A percentile compares a stretch with the other conserved stretches of the same genome.
phyloP scores from a whole-genome alignment of 805 yeast genomes.

The Candida namnaoensis region DNA sequence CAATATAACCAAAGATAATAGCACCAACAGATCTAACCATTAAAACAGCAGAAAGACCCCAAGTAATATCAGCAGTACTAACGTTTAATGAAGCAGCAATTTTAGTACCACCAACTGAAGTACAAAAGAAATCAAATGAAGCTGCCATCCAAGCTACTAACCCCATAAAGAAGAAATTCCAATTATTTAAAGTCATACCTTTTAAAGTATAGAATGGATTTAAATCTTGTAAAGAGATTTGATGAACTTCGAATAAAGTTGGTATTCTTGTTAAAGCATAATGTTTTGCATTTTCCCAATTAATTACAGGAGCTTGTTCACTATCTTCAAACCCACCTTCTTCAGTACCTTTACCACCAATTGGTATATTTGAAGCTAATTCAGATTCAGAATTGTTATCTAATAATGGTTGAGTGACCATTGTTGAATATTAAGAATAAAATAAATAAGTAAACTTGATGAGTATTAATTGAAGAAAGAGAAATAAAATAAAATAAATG shows the following conservation, averaged over 20 bases:
- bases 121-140: constrained; percentile 62
- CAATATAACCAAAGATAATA: constrained; percentile 46
- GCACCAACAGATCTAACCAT: constrained; percentile 67
- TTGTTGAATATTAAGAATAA: too few relatives aligned
- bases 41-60: constrained; percentile 66
- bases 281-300: constrained; percentile 5
- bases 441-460: too few relatives aligned
- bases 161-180: constrained; percentile 55
- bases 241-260: constrained; percentile 15
- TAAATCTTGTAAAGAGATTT: constrained; percentile 13
- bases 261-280: constrained; percentile 18
- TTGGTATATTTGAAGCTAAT: neutral
- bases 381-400: too few relatives aligned
- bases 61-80: constrained; percentile 45
- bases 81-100: constrained; percentile 42
- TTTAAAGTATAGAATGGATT: constrained; percentile 36
- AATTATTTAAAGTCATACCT: constrained; percentile 29
- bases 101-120: constrained; percentile 44
- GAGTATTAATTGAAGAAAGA: too few relatives aligned
- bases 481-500: too few relatives aligned
- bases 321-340: neutral
- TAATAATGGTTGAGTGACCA: neutral
- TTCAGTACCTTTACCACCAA: too few relatives aligned
- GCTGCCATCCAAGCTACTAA: constrained; percentile 66
- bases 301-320: constrained; percentile 5